Percentiles rank a stretch among this genome's conserved stretches.
These are phyloP conservation scores for Verticillium isaacii DNA, from an alignment of 2,329 filamentous ascomycete genomes.

Conservation along the genomic window DNA sequence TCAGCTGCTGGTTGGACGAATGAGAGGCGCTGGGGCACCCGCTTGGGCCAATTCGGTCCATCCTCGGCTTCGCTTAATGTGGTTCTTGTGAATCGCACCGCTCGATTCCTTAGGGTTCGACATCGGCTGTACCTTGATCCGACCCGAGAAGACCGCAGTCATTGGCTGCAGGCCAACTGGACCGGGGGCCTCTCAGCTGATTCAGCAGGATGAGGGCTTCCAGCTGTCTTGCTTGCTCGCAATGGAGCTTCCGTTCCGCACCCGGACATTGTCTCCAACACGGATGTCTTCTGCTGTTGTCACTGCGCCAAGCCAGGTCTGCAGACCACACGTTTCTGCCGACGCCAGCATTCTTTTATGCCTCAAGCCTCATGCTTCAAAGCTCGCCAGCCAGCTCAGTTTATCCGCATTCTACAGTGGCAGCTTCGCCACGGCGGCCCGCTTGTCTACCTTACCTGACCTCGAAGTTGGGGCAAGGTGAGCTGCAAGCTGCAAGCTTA, in stretches of 20 bases:
- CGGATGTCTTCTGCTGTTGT: neutral
- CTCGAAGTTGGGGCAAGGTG: neutral
- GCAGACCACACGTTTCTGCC: neutral
- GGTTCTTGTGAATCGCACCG: neutral
- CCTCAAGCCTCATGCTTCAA: neutral
- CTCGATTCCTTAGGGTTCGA: neutral
- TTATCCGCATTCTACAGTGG: neutral
- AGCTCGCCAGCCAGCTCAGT: neutral
- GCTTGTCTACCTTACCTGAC: neutral
- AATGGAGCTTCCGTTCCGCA: neutral
- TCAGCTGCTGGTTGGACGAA: slow-evolving; percentile 4
- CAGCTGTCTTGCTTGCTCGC: neutral
- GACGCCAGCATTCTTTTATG: neutral
- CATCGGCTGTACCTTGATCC: neutral
- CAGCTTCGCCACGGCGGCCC: neutral
- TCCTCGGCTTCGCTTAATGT: slow-evolving; percentile 5
- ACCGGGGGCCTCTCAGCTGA: neutral
- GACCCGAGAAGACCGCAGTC: neutral
- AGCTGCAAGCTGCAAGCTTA: neutral
- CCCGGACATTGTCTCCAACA: neutral
- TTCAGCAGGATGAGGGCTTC: neutral
- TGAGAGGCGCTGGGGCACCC: neutral
- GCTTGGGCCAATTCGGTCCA: slow-evolving; percentile 2
- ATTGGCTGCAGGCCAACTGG: neutral
- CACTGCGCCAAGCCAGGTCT: neutral